Evolutionary conservation across 805 yeast species (phyloP), one percentile per base, ranked within the genome.

Genomic region (Barnettozyma botsteinii): DNA sequence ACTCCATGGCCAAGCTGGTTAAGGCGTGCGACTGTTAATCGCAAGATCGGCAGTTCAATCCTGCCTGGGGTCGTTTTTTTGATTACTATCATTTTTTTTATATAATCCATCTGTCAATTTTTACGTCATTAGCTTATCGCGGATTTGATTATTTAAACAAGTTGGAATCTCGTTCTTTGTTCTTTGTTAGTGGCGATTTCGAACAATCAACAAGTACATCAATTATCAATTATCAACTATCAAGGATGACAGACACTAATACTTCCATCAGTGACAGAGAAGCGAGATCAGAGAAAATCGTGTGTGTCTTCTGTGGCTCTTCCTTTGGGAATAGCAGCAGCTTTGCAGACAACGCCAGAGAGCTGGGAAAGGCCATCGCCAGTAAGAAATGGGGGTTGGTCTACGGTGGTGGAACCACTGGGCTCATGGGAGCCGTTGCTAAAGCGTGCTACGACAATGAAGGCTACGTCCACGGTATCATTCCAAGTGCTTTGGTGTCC

Each of bases 381-480:
- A 50, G 59, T 17, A 66, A 67, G 38, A 68, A 73, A 40, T 85
- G 86, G 80, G 86, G 86, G 4, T 64, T 86, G 30, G 91, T 86
- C 9, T 86, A 87, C 53, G 95, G 96, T 34, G 96, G 96, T 29
- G 95, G 96, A 17, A 79, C 91, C 25, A 82, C 88, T 2, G 91
- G 93, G 4, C 59, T 85, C 37, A 85, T 85, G 89, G 93, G 93
- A 10, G 69, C 75, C 4, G 76, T 85, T 42, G 89, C 91, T 9
- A 70, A 74, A 40, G 72, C 83, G 35, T 70, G 57, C 21, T 40
- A 46, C 14, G 59, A 57, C 22, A 68, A 64, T 33, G 74, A 74
- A 10, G 88, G 86, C 4, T 72, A 75, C 43, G 95, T 85, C 27
- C 87, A 83, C 51, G 96, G 95, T 6, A 73, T 86, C 50, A 86